Conservation (phyloP, 1,139 yeast genomes). For the Zygosaccharomyces pseudobailii region DNA sequence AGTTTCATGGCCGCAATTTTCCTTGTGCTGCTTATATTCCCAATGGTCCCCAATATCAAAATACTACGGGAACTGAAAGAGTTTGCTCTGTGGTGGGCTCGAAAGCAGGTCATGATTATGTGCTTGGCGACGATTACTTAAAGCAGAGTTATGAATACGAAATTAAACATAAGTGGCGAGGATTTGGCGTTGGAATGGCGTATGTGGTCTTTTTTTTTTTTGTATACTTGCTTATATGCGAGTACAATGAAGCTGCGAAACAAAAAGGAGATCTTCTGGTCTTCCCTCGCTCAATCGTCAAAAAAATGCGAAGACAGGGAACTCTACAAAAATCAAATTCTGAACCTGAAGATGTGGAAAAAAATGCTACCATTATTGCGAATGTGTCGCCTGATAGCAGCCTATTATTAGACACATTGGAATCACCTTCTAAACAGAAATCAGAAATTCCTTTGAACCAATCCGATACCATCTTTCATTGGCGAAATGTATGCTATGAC, state of each 20-base stretch:
- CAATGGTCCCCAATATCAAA: slow-evolving; percentile 37
- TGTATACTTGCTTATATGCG: slow-evolving; percentile 53
- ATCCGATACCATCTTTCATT: slow-evolving; percentile 41
- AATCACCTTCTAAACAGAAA: slow-evolving; percentile 8
- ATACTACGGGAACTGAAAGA: slow-evolving; percentile 35
- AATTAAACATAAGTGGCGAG: slow-evolving; percentile 61
- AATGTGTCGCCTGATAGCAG: slow-evolving; percentile 6
- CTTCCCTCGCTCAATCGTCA: slow-evolving; percentile 44
- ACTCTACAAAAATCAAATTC: slow-evolving; percentile 1
- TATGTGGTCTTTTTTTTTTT: slow-evolving; percentile 51
- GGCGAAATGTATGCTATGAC: slow-evolving; percentile 50
- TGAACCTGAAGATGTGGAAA: slow-evolving; percentile 22
- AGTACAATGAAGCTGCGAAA: slow-evolving; percentile 56
- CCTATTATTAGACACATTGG: slow-evolving; percentile 9
- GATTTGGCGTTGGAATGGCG: slow-evolving; percentile 59
- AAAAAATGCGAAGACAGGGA: slow-evolving; percentile 31
- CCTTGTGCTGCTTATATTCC: slow-evolving; percentile 38
- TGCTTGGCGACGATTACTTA: slow-evolving; percentile 39
- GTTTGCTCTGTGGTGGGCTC: slow-evolving; percentile 44
- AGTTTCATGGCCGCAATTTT: slow-evolving; percentile 45
- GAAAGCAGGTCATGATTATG: slow-evolving; percentile 33
- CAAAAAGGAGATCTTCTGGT: slow-evolving; percentile 71
- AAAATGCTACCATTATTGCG: slow-evolving; percentile 9
- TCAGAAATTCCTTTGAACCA: slow-evolving; percentile 7
- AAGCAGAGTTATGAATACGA: slow-evolving; percentile 39